Evolutionary conservation across 305 asterid species (phyloP), one percentile per base, ranked within the genome.

Genomic region (Rubia tinctorum): DNA sequence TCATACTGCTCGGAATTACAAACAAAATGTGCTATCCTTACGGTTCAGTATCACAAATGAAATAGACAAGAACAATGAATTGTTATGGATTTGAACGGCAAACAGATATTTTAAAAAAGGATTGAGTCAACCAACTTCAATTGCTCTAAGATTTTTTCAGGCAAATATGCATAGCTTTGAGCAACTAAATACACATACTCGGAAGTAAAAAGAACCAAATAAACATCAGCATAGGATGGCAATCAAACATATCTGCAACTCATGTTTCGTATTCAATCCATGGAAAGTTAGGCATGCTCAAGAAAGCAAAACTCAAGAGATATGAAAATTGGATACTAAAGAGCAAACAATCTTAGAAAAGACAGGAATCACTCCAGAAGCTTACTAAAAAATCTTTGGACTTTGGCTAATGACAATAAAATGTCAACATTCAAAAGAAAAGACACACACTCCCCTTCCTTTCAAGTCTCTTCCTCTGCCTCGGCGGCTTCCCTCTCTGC

Each of bases 391-490:
- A 51, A 37, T 8, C 69, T 47, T 64, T 44, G 55, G 30, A 5
- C 69, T 47, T 64, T 44, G 55, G 30, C 65, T 65, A 64, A 44
- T 25, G 34, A 56, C 42, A 40, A 8, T 69, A 60, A 64, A n/a
- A 55, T 55, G 55, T 55, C 70, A 66, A 65, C 49, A 42, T 63
- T 14, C 0, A 56, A 64, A 27, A 25, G 60, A 10, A 47, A 17
- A 0, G 75, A 62, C 51, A 65, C 27, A 23, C 73, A 56, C 12
- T 47, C 45, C 37, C 51, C 34, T 80, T 76, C 77, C 51, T 37
- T 80, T 76, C 79, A 84, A 73, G 83, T 84, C 81, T 86, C 84
- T 65, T 84, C 91, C 76, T 81, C 93, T 56, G 71, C 83, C 47
- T 78, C 84, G n/a, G 84, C 69, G 4, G 69, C 79, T 61, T 78